Evolutionary conservation across 768 basidiomycete genomes (phyloP), one percentile per base, ranked within the genome.

Genomic region (Boletus insuetus): DNA sequence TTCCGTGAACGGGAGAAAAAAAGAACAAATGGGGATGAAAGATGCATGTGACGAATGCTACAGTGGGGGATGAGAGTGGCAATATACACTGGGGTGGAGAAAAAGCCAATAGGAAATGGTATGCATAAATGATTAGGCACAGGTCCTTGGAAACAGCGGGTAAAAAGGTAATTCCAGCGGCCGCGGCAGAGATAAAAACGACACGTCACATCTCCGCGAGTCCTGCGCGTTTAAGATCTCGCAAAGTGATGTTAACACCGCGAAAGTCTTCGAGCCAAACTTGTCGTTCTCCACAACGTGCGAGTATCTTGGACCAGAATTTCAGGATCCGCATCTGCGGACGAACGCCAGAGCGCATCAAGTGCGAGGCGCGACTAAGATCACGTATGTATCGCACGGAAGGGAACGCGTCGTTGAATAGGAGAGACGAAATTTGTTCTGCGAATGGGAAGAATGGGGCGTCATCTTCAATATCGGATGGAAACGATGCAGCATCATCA

Each of bases 231-330:
- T 69, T 69, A 12, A 79, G 68, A 46, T 75, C 74, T 48, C 78
- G 72, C 49, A 68, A 59, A 29, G 81, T 83, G 55, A 87, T 74
- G 65, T 85, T 85, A 19, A 81, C 72, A 17, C 87, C 87, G 1
- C 67, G 66, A 59, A 78, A 85, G 65, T 87, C 84, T 71, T 89
- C 85, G 48, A 89, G 68, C 77, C 80, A 83, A 54, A 89, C 84
- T 35, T 74, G 78, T 9, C 79, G 74, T 57, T 74, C 76, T 46
- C 74, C 71, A 68, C 86, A 87, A 54, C 76, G 69, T 45, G 70
- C 68, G 46, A 83, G 64, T 43, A 83, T 79, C 37, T 71, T 68
- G 52, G 70, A 69, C 82, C 82, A 83, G 53, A 87, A 82, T 51
- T 74, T 73, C 46, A 73, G 42, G 40, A 77, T 66, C 49, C 75